These are phyloP conservation scores for Brachypodium distachyon DNA, from an alignment of 202 grass and related monocot species.

Conservation along the genomic window DNA sequence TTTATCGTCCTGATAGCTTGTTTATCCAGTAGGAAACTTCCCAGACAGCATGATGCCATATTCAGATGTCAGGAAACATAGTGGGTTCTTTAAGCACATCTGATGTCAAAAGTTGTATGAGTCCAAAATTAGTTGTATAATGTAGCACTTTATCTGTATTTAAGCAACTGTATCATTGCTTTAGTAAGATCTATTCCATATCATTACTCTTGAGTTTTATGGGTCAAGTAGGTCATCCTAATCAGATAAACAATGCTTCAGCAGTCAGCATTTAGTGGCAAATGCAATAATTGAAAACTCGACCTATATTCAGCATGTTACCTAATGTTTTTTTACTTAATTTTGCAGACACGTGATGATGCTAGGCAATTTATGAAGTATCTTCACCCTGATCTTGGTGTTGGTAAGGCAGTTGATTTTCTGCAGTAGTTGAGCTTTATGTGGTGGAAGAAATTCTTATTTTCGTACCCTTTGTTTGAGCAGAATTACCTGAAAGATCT, in stretches of 20 bases:
- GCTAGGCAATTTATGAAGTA: constrained; percentile 97
- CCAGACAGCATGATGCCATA: neutral
- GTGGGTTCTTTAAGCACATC: neutral
- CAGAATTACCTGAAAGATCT: constrained; percentile 98
- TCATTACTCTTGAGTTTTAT: neutral
- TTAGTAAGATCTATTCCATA: neutral
- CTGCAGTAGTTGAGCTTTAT: neutral
- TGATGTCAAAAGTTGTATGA: neutral
- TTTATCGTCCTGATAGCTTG: neutral
- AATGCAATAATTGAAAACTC: neutral
- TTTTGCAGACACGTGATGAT: constrained; percentile 82
- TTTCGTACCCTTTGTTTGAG: constrained; percentile 24
- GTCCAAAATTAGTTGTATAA: neutral
- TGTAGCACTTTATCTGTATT: neutral
- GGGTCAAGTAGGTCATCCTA: neutral
- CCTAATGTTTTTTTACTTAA: constrained; percentile 14
- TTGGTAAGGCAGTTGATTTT: constrained; percentile 61
- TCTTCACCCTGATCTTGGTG: constrained; percentile 90
- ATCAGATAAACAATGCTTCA: neutral
- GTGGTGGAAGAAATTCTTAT: constrained; percentile 20
- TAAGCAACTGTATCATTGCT: neutral
- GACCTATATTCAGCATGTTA: neutral
- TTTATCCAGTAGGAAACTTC: constrained; percentile 1
- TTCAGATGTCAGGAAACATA: neutral
- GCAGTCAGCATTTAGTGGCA: neutral